Evolutionary conservation across 2,329 filamentous ascomycete species (phyloP), one percentile per base, ranked within the genome.

Genomic region (Cordyceps javanica): DNA sequence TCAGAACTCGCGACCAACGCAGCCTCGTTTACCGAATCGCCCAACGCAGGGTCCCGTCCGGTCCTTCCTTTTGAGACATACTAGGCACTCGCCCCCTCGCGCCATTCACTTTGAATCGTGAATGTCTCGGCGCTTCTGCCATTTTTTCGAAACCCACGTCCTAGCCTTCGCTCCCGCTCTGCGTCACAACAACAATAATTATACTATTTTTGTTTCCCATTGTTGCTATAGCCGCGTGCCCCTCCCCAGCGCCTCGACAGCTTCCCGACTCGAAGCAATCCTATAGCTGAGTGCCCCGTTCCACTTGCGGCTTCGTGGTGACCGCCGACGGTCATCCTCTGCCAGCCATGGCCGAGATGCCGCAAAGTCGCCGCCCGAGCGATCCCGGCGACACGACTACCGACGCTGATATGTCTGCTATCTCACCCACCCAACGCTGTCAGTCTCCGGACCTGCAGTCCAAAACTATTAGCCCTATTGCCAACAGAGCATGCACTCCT

Each of bases 401-500:
- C 30, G 11, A 32, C 25, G n/a, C 44, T 7, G 44, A 13, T 23
- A 8, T 14, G 6, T 21, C 52, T 6, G 11, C 16, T 14, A 26
- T 42, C 21, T 26, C 14, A 3, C 14, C 8, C 11, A 26, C 25
- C 25, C 46, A 41, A 28, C 6, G 26, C 26, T n/a, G 30, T 9
- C 34, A 26, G 19, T 42, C 26, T 14, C 28, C 30, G 2, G 5
- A 42, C 14, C 13, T 28, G 5, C 45, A 50, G 13, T 13, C 57
- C 34, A 55, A 49, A 25, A 51, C 57, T 6, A 8, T 26, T 19
- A 60, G 56, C 19, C 51, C 61, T n/a, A 58, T 64, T 50, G 55
- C 57, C 32, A 55, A 63, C 21, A 61, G 63, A 39, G 62, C 60
- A 42, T 62, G 60, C 50, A 63, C 63, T 16, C 63, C 63, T 2